Percentiles rank a stretch among this genome's conserved stretches.
Evolutionary conservation across 83 land plant species (phyloP).

Genomic region (Diphasiastrum complanatum): DNA sequence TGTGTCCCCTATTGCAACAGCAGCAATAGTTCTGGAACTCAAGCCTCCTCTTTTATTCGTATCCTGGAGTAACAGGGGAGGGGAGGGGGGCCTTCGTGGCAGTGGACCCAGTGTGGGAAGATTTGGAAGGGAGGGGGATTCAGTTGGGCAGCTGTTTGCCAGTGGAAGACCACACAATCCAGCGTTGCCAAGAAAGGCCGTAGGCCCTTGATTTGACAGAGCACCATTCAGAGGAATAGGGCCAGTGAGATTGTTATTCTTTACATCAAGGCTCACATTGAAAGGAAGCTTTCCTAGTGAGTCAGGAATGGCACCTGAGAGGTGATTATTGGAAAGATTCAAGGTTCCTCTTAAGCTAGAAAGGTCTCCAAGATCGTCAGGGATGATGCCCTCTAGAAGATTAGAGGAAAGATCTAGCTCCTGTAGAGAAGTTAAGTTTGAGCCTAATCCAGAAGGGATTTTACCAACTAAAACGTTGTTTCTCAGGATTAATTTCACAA

Average conservation of each 20-base stretch:
- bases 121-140: not conserved
- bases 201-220: conserved; percentile 14
- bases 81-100: not conserved
- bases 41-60: not conserved
- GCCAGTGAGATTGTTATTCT: conserved; percentile 8
- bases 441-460: not conserved
- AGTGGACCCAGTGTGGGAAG: conserved; percentile 1
- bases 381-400: not conserved
- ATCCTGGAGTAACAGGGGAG: not conserved
- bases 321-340: not conserved
- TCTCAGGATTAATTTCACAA: not conserved
- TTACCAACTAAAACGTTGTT: not conserved
- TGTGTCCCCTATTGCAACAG: no score
- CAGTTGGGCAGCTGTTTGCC: not conserved
- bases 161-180: conserved; percentile 14
- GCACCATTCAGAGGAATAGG: conserved; percentile 5
- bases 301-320: not conserved
- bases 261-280: conserved; percentile 6
- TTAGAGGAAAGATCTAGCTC: not conserved
- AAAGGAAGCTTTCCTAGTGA: not conserved
- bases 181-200: conserved; percentile 12
- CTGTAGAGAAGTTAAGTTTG: not conserved
- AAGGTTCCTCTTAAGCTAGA: not conserved
- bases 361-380: not conserved
- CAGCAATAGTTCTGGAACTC: not conserved